Evolutionary conservation across 495 filamentous ascomycete species (phyloP).

Genomic region (Xylaria longipes): DNA sequence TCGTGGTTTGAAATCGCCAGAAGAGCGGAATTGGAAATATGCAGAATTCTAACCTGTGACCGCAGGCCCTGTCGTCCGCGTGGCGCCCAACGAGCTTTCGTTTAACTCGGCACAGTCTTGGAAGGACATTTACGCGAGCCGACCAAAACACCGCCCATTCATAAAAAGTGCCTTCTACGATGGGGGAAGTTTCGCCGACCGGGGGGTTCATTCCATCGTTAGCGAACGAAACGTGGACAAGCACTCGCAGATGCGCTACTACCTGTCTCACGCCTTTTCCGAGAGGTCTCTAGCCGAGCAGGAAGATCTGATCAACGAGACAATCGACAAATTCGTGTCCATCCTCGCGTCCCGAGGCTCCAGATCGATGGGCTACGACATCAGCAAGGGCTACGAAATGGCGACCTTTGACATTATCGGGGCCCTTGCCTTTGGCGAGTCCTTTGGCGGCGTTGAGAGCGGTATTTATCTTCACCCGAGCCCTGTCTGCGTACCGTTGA

Average conservation of each 20-base stretch:
- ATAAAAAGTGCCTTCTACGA: slow-evolving; percentile 36
- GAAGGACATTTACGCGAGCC: slow-evolving; percentile 50
- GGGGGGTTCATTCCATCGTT: slow-evolving; percentile 28
- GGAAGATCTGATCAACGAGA: slow-evolving; percentile 48
- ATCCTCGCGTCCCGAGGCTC: slow-evolving; percentile 35
- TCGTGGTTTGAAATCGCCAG: no score
- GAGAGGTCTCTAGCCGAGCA: slow-evolving; percentile 46
- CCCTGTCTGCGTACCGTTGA: no score
- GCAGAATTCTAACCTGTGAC: no score
- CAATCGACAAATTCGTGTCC: slow-evolving; percentile 44
- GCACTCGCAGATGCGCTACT: slow-evolving; percentile 30
- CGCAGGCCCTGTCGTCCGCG: slow-evolving; percentile 43
- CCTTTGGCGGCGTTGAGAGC: slow-evolving; percentile 50
- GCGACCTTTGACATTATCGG: slow-evolving; percentile 66
- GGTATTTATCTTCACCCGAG: no score
- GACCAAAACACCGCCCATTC: slow-evolving; percentile 35
- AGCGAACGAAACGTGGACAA: slow-evolving; percentile 27
- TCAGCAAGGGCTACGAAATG: slow-evolving; percentile 59
- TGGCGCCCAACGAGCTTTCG: slow-evolving; percentile 24
- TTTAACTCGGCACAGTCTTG: slow-evolving; percentile 46
- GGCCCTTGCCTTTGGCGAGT: slow-evolving; percentile 60
- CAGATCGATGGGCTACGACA: slow-evolving; percentile 31
- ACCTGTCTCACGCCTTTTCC: slow-evolving; percentile 42
- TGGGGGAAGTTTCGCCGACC: slow-evolving; percentile 38
- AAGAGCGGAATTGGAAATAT: no score